Evolutionary conservation across 2,329 filamentous ascomycete species (phyloP).

Genomic region (Leptographium lundbergii): DNA sequence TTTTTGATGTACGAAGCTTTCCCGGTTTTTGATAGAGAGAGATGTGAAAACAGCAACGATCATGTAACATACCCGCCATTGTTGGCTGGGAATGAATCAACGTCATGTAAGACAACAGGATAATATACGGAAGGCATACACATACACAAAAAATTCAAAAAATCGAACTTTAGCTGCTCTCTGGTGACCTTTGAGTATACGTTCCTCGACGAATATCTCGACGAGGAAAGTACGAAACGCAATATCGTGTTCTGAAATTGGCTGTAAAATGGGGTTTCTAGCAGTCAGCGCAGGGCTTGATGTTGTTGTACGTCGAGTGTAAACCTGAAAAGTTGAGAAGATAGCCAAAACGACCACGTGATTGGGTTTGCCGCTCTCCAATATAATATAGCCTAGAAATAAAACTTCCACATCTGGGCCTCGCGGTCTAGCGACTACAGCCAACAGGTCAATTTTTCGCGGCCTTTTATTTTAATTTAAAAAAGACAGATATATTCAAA

Average conservation of each 20-base stretch:
- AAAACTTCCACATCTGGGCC: background rate
- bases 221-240: background rate
- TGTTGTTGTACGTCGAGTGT: too few species aligned
- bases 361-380: background rate
- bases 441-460: background rate
- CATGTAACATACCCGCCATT: slow-evolving; percentile 14
- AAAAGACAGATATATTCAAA: background rate
- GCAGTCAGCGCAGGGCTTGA: too few species aligned
- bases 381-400: background rate
- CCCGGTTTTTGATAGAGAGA: slow-evolving; percentile 10
- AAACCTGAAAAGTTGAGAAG: background rate
- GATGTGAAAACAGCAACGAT: slow-evolving; percentile 11
- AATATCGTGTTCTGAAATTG: too few species aligned
- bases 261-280: too few species aligned
- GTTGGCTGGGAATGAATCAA: slow-evolving; percentile 13
- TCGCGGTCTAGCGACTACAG: background rate
- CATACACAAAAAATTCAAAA: slow-evolving; percentile 8
- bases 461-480: background rate
- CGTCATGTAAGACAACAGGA: slow-evolving; percentile 15
- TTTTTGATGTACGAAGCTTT: background rate
- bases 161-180: background rate
- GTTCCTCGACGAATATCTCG: background rate
- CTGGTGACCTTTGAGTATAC: background rate
- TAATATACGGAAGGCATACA: slow-evolving; percentile 14
- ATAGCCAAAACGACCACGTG: background rate